phyloP scores from a whole-genome alignment of 108 stramenopile species.

The Bacterosira constricta region DNA sequence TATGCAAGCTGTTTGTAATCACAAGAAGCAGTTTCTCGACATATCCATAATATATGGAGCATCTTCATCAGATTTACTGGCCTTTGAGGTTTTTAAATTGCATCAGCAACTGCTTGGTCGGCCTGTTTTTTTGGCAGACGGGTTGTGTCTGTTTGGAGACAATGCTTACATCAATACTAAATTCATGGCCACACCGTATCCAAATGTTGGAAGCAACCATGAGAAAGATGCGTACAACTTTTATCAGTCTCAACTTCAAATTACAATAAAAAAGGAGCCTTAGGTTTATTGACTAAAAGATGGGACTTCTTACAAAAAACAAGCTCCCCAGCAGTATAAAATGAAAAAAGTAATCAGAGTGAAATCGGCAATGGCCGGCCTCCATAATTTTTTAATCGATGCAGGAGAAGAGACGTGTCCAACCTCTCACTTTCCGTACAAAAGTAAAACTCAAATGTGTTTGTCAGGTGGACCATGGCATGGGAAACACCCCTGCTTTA shows the following conservation, averaged over 20 bases:
- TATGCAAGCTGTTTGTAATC: constrained; percentile 31
- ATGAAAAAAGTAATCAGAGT: no score
- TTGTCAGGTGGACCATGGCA: no score
- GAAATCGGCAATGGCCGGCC: no score
- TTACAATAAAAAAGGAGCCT: constrained; percentile 31
- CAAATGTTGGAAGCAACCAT: constrained; percentile 4
- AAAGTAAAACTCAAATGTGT: no score
- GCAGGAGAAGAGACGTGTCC: no score
- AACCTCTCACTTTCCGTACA: no score
- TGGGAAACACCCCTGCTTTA: no score
- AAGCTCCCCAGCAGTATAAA: not conserved
- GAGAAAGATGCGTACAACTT: constrained; percentile 36
- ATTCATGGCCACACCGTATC: constrained; percentile 39
- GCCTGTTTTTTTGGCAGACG: constrained; percentile 12
- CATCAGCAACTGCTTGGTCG: no score
- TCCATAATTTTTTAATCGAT: no score
- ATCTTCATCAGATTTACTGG: constrained; percentile 22
- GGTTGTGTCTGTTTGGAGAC: constrained; percentile 33
- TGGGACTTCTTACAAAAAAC: constrained; percentile 31
- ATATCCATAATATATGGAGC: constrained; percentile 22
- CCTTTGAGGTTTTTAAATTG: no score
- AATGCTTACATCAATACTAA: constrained; percentile 36
- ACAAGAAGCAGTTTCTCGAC: no score
- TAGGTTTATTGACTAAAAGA: constrained; percentile 18
- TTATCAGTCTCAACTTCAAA: constrained; percentile 34